A percentile compares a stretch with the other conserved stretches of the same genome.
Evolutionary conservation across 805 yeast genomes (phyloP).

Genomic region (Candida dajiaensis): DNA sequence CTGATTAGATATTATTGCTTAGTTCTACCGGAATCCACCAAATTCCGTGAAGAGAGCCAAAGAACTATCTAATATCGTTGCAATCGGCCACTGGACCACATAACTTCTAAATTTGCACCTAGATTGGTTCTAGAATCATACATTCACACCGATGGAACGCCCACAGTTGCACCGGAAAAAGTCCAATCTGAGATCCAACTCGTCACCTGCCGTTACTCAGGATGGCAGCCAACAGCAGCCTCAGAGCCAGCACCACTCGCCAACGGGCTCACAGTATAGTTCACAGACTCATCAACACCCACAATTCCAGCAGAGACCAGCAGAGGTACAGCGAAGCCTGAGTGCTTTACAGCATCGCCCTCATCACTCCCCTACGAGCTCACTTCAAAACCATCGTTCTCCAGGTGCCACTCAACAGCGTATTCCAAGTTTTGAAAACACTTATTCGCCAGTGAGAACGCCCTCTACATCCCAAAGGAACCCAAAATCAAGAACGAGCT

Average conservation of each 20-base stretch:
- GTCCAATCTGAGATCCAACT: slow-evolving; percentile 1
- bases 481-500: slow-evolving; percentile 13
- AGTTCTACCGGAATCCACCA: not conserved
- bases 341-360: slow-evolving; percentile 4
- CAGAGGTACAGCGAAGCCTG: slow-evolving; percentile 8
- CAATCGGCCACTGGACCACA: not conserved
- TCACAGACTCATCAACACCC: slow-evolving; percentile 1
- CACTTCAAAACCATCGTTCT: slow-evolving; percentile 14
- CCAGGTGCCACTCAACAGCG: slow-evolving; percentile 15
- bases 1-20: not conserved
- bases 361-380: slow-evolving; percentile 18
- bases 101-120: not conserved
- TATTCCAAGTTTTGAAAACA: slow-evolving; percentile 14
- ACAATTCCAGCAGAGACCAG: slow-evolving; percentile 1
- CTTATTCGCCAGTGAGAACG: slow-evolving; percentile 22
- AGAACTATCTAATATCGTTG: not conserved
- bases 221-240: slow-evolving; percentile 2
- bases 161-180: not conserved
- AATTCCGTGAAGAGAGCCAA: not conserved
- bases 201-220: not conserved
- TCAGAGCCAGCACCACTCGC: not conserved
- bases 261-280: not conserved
- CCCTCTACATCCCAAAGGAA: slow-evolving; percentile 17
- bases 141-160: not conserved
- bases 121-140: not conserved